Evolutionary conservation across 768 basidiomycete species (phyloP).

Genomic region (Tylopilus sp.): DNA sequence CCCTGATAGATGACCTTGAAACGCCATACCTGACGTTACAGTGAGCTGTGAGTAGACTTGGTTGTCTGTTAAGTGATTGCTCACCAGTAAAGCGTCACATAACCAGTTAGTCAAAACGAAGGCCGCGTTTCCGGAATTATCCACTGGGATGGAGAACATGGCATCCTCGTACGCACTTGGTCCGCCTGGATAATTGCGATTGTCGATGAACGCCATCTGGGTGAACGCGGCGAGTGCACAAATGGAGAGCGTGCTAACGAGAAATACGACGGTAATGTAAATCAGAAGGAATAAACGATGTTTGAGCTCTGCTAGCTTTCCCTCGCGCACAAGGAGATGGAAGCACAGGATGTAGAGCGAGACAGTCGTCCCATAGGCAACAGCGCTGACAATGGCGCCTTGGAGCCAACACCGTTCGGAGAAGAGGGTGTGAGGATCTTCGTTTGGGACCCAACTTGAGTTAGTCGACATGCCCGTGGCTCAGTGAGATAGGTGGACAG

Average conservation of each 20-base stretch:
- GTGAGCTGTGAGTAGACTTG: neutral
- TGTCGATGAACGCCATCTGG: conserved; percentile 30
- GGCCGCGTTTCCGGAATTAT: conserved; percentile 7
- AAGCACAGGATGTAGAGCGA: conserved; percentile 9
- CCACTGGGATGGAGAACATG: conserved; percentile 22
- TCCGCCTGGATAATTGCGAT: conserved; percentile 32
- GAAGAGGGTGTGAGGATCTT: conserved; percentile 12
- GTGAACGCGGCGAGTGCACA: conserved; percentile 17
- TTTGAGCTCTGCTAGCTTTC: conserved; percentile 1
- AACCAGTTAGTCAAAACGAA: conserved; percentile 15
- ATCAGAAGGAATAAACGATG: conserved; percentile 1
- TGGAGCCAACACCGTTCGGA: conserved; percentile 22
- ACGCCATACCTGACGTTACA: conserved; percentile 8
- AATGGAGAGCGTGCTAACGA: conserved; percentile 18
- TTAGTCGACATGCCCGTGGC: conserved; percentile 10
- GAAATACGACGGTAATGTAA: conserved; percentile 3
- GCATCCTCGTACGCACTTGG: conserved; percentile 23
- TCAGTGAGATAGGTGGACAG: neutral
- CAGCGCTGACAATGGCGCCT: conserved; percentile 7
- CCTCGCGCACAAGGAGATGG: conserved; percentile 3
- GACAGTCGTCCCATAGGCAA: conserved; percentile 8
- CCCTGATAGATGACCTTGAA: conserved; percentile 19
- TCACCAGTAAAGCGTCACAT: conserved; percentile 19
- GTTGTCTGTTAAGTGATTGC: neutral
- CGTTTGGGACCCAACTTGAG: conserved; percentile 17